Evolutionary conservation across 2,329 filamentous ascomycete species (phyloP).

Genomic region (Penicillium sp.): DNA sequence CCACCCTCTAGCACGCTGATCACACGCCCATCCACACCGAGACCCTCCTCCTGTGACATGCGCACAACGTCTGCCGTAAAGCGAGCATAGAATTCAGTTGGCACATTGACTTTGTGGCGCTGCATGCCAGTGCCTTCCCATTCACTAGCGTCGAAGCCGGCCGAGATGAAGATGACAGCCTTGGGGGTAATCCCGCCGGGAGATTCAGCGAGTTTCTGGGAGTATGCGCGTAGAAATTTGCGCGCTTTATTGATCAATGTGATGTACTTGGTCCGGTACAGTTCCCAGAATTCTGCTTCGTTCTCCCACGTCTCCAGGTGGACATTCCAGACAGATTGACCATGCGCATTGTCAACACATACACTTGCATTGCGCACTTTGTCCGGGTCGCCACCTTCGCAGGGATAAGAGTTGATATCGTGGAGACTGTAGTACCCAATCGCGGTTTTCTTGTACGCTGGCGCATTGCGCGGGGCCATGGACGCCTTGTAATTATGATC

Average conservation of each 20-base stretch:
- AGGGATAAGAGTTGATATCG: constrained; percentile 98
- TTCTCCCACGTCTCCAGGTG: constrained; percentile 87
- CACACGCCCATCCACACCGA: constrained; percentile 77
- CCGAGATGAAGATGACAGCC: constrained; percentile 90
- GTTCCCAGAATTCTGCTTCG: constrained; percentile 79
- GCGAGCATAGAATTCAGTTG: constrained; percentile 92
- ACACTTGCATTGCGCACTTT: constrained; percentile 93
- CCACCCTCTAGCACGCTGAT: constrained; percentile 95
- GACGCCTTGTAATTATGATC: constrained; percentile 75
- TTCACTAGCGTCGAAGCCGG: constrained; percentile 95
- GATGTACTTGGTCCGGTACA: constrained; percentile 80
- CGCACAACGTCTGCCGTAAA: constrained; percentile 83
- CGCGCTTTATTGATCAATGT: constrained; percentile 79
- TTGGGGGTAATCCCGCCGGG: constrained; percentile 66
- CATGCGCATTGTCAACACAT: constrained; percentile 91
- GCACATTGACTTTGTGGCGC: constrained; percentile 91
- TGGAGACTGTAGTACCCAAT: constrained; percentile 97
- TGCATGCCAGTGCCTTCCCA: constrained; percentile 95
- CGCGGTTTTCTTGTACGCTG: constrained; percentile 75
- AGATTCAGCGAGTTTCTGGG: constrained; percentile 61
- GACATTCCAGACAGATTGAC: constrained; percentile 94
- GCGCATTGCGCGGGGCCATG: constrained; percentile 67
- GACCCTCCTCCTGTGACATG: constrained; percentile 76
- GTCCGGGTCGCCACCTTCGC: constrained; percentile 87
- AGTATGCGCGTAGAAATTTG: constrained; percentile 72